Evolutionary conservation across 345 rosid species (phyloP), one percentile per base, ranked within the genome.

Genomic region (Dipteronia sinensis): DNA sequence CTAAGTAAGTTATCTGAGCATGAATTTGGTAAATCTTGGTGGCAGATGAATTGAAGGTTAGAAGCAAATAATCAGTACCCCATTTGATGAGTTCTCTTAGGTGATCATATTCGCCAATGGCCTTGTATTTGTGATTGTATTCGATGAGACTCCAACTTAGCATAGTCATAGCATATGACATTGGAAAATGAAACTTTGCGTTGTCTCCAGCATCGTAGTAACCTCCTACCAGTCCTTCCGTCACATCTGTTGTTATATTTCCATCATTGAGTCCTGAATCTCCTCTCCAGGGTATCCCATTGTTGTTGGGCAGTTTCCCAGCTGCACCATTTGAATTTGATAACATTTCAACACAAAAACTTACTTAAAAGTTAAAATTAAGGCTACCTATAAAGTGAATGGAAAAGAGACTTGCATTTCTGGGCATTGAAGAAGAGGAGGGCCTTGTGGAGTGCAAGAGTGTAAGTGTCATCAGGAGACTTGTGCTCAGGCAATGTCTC

Each of bases 131-230:
- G 69, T 91, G 90, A 16, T 67, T 79, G 85, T 94, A 94, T 76
- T 94, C 97, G 71, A 94, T 89, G 8, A 90, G 86, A 79, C 98
- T 94, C 98, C 98, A 94, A 80, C 98, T 94, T 25, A 94, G 83
- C 97, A 94, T 88, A 7, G 98, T 90, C 93, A 93, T 93, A 71
- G 97, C 78, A 75, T 81, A 94, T 23, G 98, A 88, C 97, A 93
- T 91, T 8, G 97, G 98, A 79, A 94, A 93, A 85, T 94, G 89
- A 80, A 90, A 94, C 86, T 94, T 94, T 27, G 34, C 63, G 64
- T 88, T 91, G 75, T 88, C 95, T 74, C 98, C 97, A 0, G 95
- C 98, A 42, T 94, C 97, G 68, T 94, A 94, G 62, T 91, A 94
- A 0, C 98, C 98, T 51, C 98, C 97, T 3, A 88, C 93, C 10